Conservation (phyloP, 2,329 filamentous ascomycete genomes). For the Pleochaeta shiraiana region DNA sequence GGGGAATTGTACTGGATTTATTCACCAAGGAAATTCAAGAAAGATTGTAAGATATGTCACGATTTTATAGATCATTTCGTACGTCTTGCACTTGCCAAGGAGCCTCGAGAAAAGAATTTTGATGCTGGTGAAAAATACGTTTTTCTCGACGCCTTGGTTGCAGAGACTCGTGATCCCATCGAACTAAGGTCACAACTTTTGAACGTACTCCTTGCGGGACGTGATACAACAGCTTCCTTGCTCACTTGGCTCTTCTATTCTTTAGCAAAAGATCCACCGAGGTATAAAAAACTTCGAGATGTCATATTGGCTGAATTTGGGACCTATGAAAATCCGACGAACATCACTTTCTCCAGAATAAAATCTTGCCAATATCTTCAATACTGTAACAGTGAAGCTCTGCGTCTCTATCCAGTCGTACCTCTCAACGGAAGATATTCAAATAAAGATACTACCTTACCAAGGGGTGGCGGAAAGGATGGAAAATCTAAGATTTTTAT, state of each 20-base stretch:
- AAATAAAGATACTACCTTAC: constrained; percentile 22
- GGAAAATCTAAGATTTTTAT: constrained; percentile 18
- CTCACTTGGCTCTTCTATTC: constrained; percentile 27
- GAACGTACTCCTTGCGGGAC: constrained; percentile 32
- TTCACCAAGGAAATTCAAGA: constrained; percentile 17
- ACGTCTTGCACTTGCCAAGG: constrained; percentile 18
- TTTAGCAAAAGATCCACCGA: constrained; percentile 21
- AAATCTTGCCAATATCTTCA: constrained; percentile 16
- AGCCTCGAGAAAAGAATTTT: constrained; percentile 12
- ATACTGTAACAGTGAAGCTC: constrained; percentile 19
- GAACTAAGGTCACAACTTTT: constrained; percentile 29
- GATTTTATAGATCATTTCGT: constrained; percentile 28
- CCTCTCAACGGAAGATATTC: constrained; percentile 29
- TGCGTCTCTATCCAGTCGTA: constrained; percentile 31
- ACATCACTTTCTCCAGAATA: constrained; percentile 14
- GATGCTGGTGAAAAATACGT: constrained; percentile 17
- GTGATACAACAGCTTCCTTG: constrained; percentile 33
- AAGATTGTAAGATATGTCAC: constrained; percentile 16
- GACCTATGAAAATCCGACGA: constrained; percentile 14
- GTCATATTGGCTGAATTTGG: constrained; percentile 21
- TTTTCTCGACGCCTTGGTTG: constrained; percentile 34
- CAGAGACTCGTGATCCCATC: constrained; percentile 23
- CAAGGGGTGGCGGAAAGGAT: constrained; percentile 19
- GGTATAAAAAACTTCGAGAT: constrained; percentile 24
- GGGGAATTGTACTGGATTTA: constrained; percentile 10